Evolutionary conservation across 2,329 filamentous ascomycete species (phyloP).

Genomic region (Esteya vermicola): DNA sequence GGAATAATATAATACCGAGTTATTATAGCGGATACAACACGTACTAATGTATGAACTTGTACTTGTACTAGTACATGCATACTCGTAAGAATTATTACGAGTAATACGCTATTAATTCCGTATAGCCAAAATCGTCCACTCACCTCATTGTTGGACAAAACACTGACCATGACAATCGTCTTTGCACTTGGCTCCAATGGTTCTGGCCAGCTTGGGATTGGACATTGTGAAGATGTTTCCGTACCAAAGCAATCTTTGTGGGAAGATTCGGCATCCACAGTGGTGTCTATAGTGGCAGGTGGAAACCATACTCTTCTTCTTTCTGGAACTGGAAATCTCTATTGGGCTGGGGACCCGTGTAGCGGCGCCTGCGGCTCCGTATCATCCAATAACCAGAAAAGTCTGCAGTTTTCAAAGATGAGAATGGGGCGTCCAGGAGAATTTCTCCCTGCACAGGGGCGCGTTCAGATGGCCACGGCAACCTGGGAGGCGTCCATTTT

Average conservation of each 20-base stretch:
- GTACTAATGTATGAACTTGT: too few species aligned
- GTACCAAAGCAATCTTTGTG: slow-evolving; percentile 50
- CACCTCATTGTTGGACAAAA: neutral
- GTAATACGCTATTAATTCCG: neutral
- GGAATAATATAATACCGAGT: too few species aligned
- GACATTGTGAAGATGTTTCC: slow-evolving; percentile 57
- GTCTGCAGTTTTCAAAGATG: slow-evolving; percentile 20
- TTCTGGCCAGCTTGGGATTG: slow-evolving; percentile 59
- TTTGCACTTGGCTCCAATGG: slow-evolving; percentile 66
- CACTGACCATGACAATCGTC: slow-evolving; percentile 30
- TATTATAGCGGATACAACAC: too few species aligned
- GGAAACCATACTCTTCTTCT: slow-evolving; percentile 80
- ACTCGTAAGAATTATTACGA: too few species aligned
- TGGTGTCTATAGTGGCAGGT: slow-evolving; percentile 40
- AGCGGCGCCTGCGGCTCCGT: slow-evolving; percentile 39
- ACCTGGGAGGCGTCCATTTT: slow-evolving; percentile 67
- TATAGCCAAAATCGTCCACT: neutral
- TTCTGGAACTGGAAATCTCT: slow-evolving; percentile 42
- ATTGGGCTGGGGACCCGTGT: slow-evolving; percentile 47
- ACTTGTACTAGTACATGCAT: too few species aligned
- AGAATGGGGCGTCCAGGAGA: slow-evolving; percentile 21
- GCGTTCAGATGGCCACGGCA: slow-evolving; percentile 41
- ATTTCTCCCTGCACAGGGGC: slow-evolving; percentile 11
- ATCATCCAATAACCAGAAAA: slow-evolving; percentile 9
- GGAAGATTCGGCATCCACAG: slow-evolving; percentile 20